Evolutionary conservation across 23 red algal genomes (phyloP).

Genomic region (Gracilaria domingensis): DNA sequence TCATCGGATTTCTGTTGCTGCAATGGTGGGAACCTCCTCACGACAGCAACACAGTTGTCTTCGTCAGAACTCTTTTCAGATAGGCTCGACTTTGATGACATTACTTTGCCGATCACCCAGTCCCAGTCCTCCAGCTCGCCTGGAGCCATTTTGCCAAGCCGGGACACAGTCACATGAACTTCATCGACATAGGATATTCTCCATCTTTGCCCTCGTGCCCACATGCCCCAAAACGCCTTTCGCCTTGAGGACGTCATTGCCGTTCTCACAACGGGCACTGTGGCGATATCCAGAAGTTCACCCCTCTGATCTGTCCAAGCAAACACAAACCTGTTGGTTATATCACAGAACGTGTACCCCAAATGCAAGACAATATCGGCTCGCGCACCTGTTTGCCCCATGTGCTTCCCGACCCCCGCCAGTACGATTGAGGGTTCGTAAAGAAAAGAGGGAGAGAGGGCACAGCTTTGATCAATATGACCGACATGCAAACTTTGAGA

Average conservation of each 20-base stretch:
- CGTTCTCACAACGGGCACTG: constrained; percentile 33
- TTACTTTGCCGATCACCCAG: constrained; percentile 66
- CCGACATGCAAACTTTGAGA: constrained; percentile 17
- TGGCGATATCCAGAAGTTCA: constrained; percentile 57
- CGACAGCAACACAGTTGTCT: constrained; percentile 11
- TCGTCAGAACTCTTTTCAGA: constrained; percentile 40
- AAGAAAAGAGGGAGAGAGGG: constrained; percentile 66
- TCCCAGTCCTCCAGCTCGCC: constrained; percentile 67
- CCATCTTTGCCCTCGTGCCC: constrained; percentile 67
- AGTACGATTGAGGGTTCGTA: constrained; percentile 66
- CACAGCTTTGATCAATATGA: constrained; percentile 56
- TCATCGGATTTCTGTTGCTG: constrained; percentile 39
- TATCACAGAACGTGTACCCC: constrained; percentile 50
- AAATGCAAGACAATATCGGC: constrained; percentile 60
- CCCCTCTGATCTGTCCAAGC: constrained; percentile 68
- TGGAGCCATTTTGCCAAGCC: constrained; percentile 33
- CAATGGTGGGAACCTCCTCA: constrained; percentile 55
- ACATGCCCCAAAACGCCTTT: constrained; percentile 75
- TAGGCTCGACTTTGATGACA: constrained; percentile 38
- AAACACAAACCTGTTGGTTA: constrained; percentile 52
- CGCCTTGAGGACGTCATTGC: constrained; percentile 34
- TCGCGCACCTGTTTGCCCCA: constrained; percentile 44
- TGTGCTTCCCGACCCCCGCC: constrained; percentile 68
- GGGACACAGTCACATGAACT: constrained; percentile 53
- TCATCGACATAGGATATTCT: constrained; percentile 63